phyloP scores from a whole-genome alignment of 768 basidiomycete species.

The Exsudoporus frostii region DNA sequence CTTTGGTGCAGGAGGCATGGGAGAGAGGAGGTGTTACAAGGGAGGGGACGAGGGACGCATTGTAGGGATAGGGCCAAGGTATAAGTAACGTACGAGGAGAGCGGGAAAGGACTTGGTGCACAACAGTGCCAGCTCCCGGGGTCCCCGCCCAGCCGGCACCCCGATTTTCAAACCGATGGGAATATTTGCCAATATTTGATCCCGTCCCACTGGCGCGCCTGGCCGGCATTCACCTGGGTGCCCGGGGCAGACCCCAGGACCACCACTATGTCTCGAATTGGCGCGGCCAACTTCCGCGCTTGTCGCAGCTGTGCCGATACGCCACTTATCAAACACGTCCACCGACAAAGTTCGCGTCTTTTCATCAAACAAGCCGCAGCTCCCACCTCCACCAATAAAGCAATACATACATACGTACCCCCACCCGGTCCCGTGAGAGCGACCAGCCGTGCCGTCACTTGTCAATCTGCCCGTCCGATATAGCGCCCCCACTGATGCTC shows the following conservation, averaged over 20 bases:
- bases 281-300: conserved; percentile 29
- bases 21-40: too few relatives aligned
- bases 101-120: neutral
- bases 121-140: conserved; percentile 11
- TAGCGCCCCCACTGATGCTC: conserved; percentile 34
- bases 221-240: neutral
- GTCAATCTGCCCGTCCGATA: conserved; percentile 20
- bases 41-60: conserved; percentile 18
- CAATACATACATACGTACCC: neutral
- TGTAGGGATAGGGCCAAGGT: conserved; percentile 25
- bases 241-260: conserved; percentile 17
- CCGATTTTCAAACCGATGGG: conserved; percentile 21
- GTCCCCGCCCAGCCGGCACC: conserved; percentile 21
- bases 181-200: conserved; percentile 22
- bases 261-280: conserved; percentile 25
- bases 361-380: conserved; percentile 5
- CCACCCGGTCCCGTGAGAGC: too few relatives aligned
- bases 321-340: conserved; percentile 30
- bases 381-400: neutral
- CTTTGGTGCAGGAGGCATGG: conserved; percentile 40
- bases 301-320: conserved; percentile 27
- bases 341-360: conserved; percentile 20
- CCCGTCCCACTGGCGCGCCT: too few relatives aligned
- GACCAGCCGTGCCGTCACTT: conserved; percentile 21
- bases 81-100: conserved; percentile 30